Evolutionary conservation across 2,329 filamentous ascomycete species (phyloP), one percentile per base, ranked within the genome.

Genomic region (Calonectria ilicicola): DNA sequence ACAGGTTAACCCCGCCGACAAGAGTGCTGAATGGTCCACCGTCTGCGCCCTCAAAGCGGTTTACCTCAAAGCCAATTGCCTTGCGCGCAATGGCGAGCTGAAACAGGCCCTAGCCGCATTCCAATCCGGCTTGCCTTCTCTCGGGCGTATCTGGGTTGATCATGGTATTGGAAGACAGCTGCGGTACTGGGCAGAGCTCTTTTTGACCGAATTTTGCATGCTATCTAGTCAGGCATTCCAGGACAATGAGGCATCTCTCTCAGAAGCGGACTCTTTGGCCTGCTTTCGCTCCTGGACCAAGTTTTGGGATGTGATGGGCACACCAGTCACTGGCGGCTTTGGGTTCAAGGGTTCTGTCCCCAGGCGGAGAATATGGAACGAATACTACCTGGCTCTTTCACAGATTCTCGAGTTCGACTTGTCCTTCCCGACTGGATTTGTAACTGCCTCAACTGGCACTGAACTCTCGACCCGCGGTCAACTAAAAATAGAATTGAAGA

Each of bases 351-450:
- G 90, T 23, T 84, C 89, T 12, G 88, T 92, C 21, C 88, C 90
- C 35, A 87, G 93, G 74, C 88, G 93, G 74, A 86, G 91, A 47
- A 91, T 98, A 53, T 98, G 96, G 96, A 92, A 90, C 78, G 91
- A 94, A 74, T 98, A 98, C 82, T 98, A 98, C 81, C 86, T 91
- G 53, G 91, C 93, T 1, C 85, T 98, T 21, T 97, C 95, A 2
- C 88, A 87, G n/a, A 91, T 98, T 42, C 83, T 98, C 8, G 92
- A 93, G 77, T 85, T 91, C 67, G 90, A 91, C 71, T 80, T 94
- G 26, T 86, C 91, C 0, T 94, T 91, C 65, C 87, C 90, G 1
- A 86, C 87, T 0, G 89, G 86, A 5, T 84, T 87, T 74, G 75
- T 86, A 67, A 79, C 82, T 75, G 80, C 84, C 53, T 80, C 82